Percentiles rank a stretch among this genome's conserved stretches.
Evolutionary conservation across 1,139 yeast genomes (phyloP).

Genomic region (Candida glucosophila): DNA sequence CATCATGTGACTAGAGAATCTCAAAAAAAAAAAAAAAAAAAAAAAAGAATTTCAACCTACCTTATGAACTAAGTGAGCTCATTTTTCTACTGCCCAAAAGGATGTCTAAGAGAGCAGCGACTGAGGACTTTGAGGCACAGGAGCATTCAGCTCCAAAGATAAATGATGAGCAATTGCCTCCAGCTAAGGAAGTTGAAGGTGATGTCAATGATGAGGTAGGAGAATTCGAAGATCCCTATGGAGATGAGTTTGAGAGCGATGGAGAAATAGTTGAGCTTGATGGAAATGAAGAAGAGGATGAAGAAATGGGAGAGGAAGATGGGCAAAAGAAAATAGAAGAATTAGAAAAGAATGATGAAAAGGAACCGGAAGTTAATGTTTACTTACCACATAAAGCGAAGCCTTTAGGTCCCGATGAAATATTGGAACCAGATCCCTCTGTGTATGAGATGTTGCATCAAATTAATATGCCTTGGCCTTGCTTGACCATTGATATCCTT

Average conservation of each 20-base stretch:
- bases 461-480: constrained; percentile 94
- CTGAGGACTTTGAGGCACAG: constrained; percentile 25
- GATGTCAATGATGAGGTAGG: constrained; percentile 59
- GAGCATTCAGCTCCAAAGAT: constrained; percentile 26
- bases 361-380: constrained; percentile 29
- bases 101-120: constrained; percentile 59
- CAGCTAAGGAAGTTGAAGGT: constrained; percentile 16
- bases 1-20: too few relatives aligned
- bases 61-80: too few relatives aligned
- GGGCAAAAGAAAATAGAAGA: constrained; percentile 16
- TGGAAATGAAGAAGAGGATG: constrained; percentile 54
- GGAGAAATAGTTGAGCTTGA: constrained; percentile 80
- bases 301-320: constrained; percentile 30
- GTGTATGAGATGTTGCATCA: constrained; percentile 96
- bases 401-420: constrained; percentile 94
- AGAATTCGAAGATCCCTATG: constrained; percentile 88
- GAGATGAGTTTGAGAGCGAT: constrained; percentile 92
- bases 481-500: constrained; percentile 79
- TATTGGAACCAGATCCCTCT: constrained; percentile 90
- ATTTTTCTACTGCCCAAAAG: too few relatives aligned
- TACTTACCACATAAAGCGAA: constrained; percentile 82
- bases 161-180: constrained; percentile 17
- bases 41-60: too few relatives aligned
- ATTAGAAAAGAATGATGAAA: constrained; percentile 24
- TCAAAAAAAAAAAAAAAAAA: too few relatives aligned